Percentiles rank a stretch among this genome's conserved stretches.
Conservation (phyloP, 306 rosid genomes). For the Prunus davidiana region DNA sequence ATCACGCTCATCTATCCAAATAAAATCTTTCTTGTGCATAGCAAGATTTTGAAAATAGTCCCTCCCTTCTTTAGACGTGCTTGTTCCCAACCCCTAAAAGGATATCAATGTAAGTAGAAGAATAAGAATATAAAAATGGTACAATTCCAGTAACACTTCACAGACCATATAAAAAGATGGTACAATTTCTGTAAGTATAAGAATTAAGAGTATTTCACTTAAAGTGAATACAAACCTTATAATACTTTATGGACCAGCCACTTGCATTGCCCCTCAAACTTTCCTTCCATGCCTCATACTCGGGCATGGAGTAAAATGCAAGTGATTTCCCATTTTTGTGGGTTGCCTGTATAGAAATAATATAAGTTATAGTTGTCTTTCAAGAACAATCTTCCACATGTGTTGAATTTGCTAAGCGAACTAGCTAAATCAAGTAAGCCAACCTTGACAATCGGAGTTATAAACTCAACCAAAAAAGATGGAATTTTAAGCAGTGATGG, state of each 20-base stretch:
- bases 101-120: constrained; percentile 3
- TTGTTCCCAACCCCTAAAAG: constrained; percentile 93
- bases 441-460: constrained; percentile 95
- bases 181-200: neutral
- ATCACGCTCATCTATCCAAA: constrained; percentile 79
- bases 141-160: neutral
- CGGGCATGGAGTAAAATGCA: constrained; percentile 89
- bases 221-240: constrained; percentile 59
- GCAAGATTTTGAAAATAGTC: constrained; percentile 72
- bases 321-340: constrained; percentile 62
- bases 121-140: neutral
- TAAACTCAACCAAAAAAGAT: constrained; percentile 79
- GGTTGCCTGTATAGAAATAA: constrained; percentile 52
- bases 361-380: neutral
- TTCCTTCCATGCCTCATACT: constrained; percentile 78
- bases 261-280: constrained; percentile 65
- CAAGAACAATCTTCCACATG: neutral
- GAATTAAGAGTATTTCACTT: neutral
- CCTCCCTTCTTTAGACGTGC: constrained; percentile 87
- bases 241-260: constrained; percentile 89
- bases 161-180: neutral
- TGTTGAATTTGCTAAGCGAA: neutral
- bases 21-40: constrained; percentile 76
- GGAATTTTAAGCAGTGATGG: constrained; percentile 85
- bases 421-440: constrained; percentile 15